Percentiles rank a stretch among this genome's conserved stretches.
Evolutionary conservation across 2,329 filamentous ascomycete species (phyloP).

Genomic region (Epichloe scottii): DNA sequence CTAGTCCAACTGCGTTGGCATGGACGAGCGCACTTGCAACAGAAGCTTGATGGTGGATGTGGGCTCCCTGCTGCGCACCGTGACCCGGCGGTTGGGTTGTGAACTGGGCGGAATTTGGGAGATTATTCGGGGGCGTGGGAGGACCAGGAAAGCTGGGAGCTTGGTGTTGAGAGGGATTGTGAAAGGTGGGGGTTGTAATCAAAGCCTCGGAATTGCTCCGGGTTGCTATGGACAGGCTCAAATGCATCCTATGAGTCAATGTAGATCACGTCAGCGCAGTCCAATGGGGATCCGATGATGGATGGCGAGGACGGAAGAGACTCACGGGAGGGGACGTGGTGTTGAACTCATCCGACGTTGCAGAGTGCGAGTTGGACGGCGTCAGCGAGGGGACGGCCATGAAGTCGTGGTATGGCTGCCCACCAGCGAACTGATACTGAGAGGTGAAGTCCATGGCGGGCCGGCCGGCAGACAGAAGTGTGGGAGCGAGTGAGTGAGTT

Average conservation of each 20-base stretch:
- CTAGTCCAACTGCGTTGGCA: slow-evolving; percentile 13
- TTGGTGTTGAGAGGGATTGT: slow-evolving; percentile 14
- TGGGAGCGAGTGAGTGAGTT: neutral
- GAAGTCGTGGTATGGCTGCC: slow-evolving; percentile 41
- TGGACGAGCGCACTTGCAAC: slow-evolving; percentile 11
- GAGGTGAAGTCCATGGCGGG: slow-evolving; percentile 38
- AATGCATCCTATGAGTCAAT: slow-evolving; percentile 33
- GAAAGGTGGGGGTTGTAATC: slow-evolving; percentile 30
- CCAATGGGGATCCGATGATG: neutral
- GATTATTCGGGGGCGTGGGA: slow-evolving; percentile 41
- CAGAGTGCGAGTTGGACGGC: slow-evolving; percentile 24
- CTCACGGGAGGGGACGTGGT: slow-evolving; percentile 6
- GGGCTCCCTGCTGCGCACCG: slow-evolving; percentile 14
- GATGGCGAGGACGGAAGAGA: neutral
- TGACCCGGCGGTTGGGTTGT: slow-evolving; percentile 13
- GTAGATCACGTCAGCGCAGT: neutral
- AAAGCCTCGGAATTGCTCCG: slow-evolving; percentile 36
- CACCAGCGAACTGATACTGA: slow-evolving; percentile 33
- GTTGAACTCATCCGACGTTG: slow-evolving; percentile 5
- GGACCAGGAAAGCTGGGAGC: slow-evolving; percentile 28
- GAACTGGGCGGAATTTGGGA: slow-evolving; percentile 29
- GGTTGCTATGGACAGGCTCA: slow-evolving; percentile 28
- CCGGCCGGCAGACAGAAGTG: neutral
- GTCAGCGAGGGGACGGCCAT: slow-evolving; percentile 41
- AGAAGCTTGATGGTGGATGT: slow-evolving; percentile 14